Conservation (phyloP, 192 early-diverging fungal genomes). For the Podila epigama region DNA sequence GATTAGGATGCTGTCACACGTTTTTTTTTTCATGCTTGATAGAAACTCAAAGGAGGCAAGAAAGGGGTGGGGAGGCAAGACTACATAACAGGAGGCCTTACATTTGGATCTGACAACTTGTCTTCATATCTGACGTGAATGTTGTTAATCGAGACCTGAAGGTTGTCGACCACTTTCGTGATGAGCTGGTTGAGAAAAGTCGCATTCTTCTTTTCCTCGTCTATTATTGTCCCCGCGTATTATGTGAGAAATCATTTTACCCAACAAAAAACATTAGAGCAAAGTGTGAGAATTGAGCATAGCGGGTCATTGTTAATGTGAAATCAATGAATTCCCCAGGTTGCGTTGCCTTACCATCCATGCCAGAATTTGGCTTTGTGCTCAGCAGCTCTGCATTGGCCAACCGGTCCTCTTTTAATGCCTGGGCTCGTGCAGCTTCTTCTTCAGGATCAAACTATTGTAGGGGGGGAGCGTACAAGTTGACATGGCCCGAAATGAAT, state of each 20-base stretch:
- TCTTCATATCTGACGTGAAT: conserved; percentile 98
- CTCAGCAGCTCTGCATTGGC: conserved; percentile 75
- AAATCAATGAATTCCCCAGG: too few species aligned
- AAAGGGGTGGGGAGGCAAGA: neutral
- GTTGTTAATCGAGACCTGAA: conserved; percentile 94
- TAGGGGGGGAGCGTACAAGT: neutral
- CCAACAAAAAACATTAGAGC: neutral
- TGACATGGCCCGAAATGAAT: too few species aligned
- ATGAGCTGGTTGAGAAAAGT: conserved; percentile 89
- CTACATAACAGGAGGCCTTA: conserved; percentile 1
- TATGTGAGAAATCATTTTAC: neutral
- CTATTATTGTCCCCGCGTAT: conserved; percentile 8
- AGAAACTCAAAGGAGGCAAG: too few species aligned
- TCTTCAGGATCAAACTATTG: conserved; percentile 82
- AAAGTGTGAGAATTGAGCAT: too few species aligned
- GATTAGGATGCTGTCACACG: neutral
- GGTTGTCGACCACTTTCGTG: conserved; percentile 95
- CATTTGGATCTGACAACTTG: conserved; percentile 72
- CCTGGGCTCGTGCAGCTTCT: conserved; percentile 77
- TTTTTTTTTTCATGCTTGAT: too few species aligned
- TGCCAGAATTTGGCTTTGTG: conserved; percentile 27
- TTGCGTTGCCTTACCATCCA: conserved; percentile 52
- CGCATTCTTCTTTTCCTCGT: conserved; percentile 75
- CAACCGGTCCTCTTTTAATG: conserved; percentile 84
- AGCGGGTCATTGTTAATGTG: too few species aligned